Base-by-base conservation (phyloP, 2,329 filamentous ascomycete species). In the Davidsoniella eucalypti region DNA sequence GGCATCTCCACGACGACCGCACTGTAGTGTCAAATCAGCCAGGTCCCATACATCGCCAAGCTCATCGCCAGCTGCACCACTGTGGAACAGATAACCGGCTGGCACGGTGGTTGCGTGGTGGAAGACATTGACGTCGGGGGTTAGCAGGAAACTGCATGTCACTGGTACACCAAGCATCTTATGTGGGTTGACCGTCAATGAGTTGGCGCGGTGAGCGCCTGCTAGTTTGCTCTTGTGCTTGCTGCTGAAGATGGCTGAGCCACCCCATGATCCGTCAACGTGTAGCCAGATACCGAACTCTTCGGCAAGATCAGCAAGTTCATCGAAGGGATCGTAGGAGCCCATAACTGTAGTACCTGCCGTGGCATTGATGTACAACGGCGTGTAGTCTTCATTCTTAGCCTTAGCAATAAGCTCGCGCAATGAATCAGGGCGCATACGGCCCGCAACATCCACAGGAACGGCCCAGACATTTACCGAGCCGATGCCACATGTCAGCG, bases 161-260 rank as follows among this genome's bases (percentile, higher is more conserved):
- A 93, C 69, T 0, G 92, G 90, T 2, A 87, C 84, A 52, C 86
- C 86, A 61, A 96, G 75, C 92, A 96, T 96, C 68, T 96, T 96
- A 68, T 98, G 92, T 52, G 92, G 88, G 64, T 94, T 96, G 50
- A 94, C 76, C 2, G 87, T 86, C 38, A 96, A 69, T 12, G 80
- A 86, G 64, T 95, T 75, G 8, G 88, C 92, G 39, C 82, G 71
- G 42, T 87, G 72, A 2, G 75, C 69, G 12, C 90, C 90, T 1
- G 68, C 63, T 8, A 96, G 67, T 60, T 87, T 84, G 55, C 62
- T 60, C 43, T 67, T 68, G 41, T 84, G 80, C 52, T 66, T 67
- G n/a, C 70, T 58, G 0, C 79, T 84, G 66, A 96, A 95, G 56
- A 85, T 72, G 53, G 84, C 86, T 1, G 81, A 75, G 0, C 87